Evolutionary conservation across 2,329 filamentous ascomycete genomes (phyloP).

Genomic region (Aspergillus sp.): DNA sequence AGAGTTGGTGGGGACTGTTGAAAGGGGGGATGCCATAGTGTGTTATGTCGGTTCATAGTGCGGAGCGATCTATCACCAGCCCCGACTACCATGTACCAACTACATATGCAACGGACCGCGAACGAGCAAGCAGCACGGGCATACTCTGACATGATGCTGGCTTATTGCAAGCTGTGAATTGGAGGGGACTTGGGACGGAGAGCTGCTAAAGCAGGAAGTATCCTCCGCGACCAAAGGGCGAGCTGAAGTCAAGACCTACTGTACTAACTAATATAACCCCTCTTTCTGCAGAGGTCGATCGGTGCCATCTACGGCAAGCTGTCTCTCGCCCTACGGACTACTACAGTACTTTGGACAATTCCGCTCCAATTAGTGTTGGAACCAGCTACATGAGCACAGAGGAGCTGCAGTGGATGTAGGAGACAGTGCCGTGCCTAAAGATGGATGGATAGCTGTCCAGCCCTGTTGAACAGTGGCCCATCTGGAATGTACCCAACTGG

Average conservation of each 20-base stretch:
- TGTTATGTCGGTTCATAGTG: neutral
- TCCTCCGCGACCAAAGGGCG: neutral
- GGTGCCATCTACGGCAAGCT: neutral
- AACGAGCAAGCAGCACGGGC: neutral
- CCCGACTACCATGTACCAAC: neutral
- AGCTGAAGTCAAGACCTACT: neutral
- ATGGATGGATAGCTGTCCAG: neutral
- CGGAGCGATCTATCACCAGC: neutral
- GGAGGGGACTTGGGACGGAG: neutral
- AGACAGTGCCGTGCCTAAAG: neutral
- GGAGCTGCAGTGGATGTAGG: neutral
- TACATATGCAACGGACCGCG: neutral
- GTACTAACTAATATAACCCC: neutral
- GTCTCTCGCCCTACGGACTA: neutral
- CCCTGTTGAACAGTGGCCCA: conserved; percentile 1
- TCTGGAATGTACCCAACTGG: neutral
- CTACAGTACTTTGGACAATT: neutral
- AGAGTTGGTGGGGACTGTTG: neutral
- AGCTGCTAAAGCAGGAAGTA: neutral
- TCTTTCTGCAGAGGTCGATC: neutral
- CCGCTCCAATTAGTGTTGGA: neutral
- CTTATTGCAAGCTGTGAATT: neutral
- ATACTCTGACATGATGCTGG: neutral
- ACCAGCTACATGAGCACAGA: neutral
- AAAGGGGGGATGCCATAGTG: neutral